Evolutionary conservation across 306 rosid species (phyloP), one percentile per base, ranked within the genome.

Genomic region (Sphenostylis stenocarpa): DNA sequence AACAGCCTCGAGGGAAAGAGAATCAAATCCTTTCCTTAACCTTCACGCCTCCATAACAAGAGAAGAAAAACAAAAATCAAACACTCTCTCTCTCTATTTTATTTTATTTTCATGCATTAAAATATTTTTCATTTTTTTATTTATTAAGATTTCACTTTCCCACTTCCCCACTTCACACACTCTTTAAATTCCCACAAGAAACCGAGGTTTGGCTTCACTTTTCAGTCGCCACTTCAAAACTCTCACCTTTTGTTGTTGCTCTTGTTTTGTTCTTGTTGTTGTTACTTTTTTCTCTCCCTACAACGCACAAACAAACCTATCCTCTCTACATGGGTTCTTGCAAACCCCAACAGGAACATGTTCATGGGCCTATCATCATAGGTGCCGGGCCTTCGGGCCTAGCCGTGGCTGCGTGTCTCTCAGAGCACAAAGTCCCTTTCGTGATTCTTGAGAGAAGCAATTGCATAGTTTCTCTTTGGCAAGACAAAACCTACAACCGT

Each of bases 381-480:
- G 99, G 99, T 0, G 97, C 97, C n/a, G 99, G 99, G 15, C 98
- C 99, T 17, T 96, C 99, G 0, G 99, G 99, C 6, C 76, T 96
- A 13, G 99, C 99, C 1, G 97, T 84, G 1, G 88, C 99, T 0
- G 98, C 98, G 24, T 91, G 93, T 75, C 89, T 96, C 12, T 84
- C 93, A 1, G 20, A 81, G 24, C 86, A 87, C 3, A 81, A 84
- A 28, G 73, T 91, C 1, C 96, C 90, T 4, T 83, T 70, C 0
- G 55, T 91, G 4, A 73, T 96, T 68, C 97, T 96, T 16, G 99
- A 96, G 82, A 83, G 86, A 24, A 62, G 80, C 66, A 68, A 87
- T 16, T 90, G 97, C 49, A 84, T 96, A 44, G 99, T 97, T 33
- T 96, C 99, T 1, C 84, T 96, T 0, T 96, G 99, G 99, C 88